A percentile compares a stretch with the other conserved stretches of the same genome.
Evolutionary conservation across 495 filamentous ascomycete genomes (phyloP).

Genomic region (Haplographium delicatum): DNA sequence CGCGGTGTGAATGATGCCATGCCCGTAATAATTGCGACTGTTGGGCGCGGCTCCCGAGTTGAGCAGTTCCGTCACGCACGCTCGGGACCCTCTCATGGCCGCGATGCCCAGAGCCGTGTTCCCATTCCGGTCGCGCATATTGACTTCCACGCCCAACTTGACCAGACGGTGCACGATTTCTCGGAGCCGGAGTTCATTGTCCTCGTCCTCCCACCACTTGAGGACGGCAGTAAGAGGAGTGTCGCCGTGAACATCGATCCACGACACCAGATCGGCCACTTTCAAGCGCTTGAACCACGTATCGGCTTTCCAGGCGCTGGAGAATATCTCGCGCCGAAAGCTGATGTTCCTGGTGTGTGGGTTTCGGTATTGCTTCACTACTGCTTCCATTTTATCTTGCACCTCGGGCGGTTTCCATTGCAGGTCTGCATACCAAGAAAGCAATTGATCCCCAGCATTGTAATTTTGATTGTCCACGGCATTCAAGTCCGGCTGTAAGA

Average conservation of each 20-base stretch:
- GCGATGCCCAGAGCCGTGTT: conserved; percentile 5
- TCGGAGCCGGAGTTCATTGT: conserved; percentile 1
- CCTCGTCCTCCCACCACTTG: conserved; percentile 5
- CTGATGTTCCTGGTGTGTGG: too few species aligned
- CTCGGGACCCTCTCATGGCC: conserved; percentile 2
- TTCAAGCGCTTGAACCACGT: conserved; percentile 6
- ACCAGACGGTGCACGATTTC: conserved; percentile 2
- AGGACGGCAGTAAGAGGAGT: conserved; percentile 15
- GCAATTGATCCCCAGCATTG: too few species aligned
- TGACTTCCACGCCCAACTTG: conserved; percentile 8
- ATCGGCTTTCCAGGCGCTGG: background rate
- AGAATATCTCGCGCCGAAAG: too few species aligned
- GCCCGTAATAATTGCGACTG: background rate
- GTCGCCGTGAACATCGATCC: conserved; percentile 12
- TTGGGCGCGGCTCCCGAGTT: background rate
- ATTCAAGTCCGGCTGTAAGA: too few species aligned
- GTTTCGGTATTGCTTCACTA: too few species aligned
- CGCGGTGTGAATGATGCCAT: background rate
- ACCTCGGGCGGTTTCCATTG: too few species aligned
- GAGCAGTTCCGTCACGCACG: conserved; percentile 1
- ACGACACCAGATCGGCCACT: background rate
- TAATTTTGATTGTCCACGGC: too few species aligned
- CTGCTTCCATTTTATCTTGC: too few species aligned
- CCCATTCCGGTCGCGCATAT: conserved; percentile 10
- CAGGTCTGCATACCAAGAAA: too few species aligned